Evolutionary conservation across 2,329 filamentous ascomycete species (phyloP).

Genomic region (Pseudogymnoascus sp.): DNA sequence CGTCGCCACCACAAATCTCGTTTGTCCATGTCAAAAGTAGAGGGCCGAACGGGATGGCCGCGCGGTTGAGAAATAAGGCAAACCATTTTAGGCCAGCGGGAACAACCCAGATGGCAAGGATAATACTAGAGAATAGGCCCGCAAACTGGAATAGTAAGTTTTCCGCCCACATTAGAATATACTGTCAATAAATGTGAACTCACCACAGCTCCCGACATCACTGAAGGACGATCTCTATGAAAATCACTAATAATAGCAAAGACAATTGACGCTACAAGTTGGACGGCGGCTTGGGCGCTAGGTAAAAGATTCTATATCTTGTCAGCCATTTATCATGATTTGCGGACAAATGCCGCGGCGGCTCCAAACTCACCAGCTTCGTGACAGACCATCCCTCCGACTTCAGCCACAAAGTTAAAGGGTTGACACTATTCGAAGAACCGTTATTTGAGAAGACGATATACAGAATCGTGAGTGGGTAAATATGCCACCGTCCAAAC

Average conservation of each 20-base stretch:
- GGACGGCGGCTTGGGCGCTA: not conserved
- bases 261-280: not conserved
- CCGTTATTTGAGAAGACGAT: constrained; percentile 30
- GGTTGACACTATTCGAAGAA: not conserved
- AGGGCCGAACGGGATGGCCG: constrained; percentile 8
- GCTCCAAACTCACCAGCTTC: not conserved
- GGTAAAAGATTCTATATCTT: not conserved
- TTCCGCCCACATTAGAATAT: not conserved
- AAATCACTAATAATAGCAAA: not conserved
- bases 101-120: not conserved
- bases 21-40: constrained; percentile 38
- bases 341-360: not conserved
- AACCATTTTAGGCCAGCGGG: not conserved
- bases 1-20: constrained; percentile 47
- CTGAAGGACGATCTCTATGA: not conserved
- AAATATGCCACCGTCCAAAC: constrained; percentile 35
- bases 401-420: not conserved
- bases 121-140: not conserved
- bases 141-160: not conserved
- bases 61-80: not conserved
- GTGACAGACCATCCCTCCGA: not conserved
- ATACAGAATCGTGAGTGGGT: constrained; percentile 50
- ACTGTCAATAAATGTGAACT: not conserved
- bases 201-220: not conserved
- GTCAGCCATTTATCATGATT: not conserved